A percentile compares a stretch with the other conserved stretches of the same genome.
Conservation (phyloP, 2,329 filamentous ascomycete species). For the Didymella pomorum region DNA sequence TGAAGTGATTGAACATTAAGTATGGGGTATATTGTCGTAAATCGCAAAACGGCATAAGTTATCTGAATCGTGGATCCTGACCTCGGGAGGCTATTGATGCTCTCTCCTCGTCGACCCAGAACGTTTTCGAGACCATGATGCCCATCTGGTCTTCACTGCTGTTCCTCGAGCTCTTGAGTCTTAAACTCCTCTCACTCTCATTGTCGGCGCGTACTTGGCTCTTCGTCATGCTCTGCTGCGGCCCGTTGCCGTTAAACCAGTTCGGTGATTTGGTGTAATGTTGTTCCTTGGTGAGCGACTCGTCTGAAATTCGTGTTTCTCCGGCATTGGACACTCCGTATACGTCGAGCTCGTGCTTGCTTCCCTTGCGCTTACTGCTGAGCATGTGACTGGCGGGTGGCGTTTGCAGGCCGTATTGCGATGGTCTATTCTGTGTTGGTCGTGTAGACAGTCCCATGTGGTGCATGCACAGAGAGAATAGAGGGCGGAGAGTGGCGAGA, state of each 20-base stretch:
- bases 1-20: conserved; percentile 5
- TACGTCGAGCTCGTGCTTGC: conserved; percentile 30
- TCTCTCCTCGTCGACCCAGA: conserved; percentile 43
- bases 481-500: conserved; percentile 47
- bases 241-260: conserved; percentile 24
- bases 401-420: conserved; percentile 31
- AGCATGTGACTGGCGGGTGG: conserved; percentile 24
- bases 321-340: conserved; percentile 33
- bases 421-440: conserved; percentile 32
- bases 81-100: conserved; percentile 20
- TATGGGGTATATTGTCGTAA: conserved; percentile 18
- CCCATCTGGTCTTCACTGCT: conserved; percentile 37
- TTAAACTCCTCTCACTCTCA: conserved; percentile 38
- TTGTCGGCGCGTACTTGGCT: conserved; percentile 25
- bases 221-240: conserved; percentile 19
- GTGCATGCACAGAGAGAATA: conserved; percentile 38
- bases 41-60: conserved; percentile 1
- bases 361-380: conserved; percentile 25
- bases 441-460: conserved; percentile 37
- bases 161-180: conserved; percentile 26
- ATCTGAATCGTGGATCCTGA: conserved; percentile 6
- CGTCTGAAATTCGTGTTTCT: conserved; percentile 29
- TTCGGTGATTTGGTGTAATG: conserved; percentile 22
- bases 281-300: conserved; percentile 8
- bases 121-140: conserved; percentile 45